A percentile compares a stretch with the other conserved stretches of the same genome.
Evolutionary conservation across 1,284 basidiomycete species (phyloP).

Genomic region (Trametes sp.): DNA sequence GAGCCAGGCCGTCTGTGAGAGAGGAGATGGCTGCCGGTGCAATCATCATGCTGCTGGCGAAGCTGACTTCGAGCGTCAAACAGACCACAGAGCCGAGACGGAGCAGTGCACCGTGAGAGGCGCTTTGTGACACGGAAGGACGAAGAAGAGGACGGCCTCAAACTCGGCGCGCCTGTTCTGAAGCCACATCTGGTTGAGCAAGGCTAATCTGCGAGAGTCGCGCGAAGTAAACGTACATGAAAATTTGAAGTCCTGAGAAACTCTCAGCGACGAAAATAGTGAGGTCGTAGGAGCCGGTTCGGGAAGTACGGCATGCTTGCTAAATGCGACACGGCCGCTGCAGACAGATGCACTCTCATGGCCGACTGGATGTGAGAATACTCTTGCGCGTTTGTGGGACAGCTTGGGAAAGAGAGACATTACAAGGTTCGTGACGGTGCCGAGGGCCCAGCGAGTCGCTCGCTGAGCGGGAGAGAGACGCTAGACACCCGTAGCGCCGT

Average conservation of each 20-base stretch:
- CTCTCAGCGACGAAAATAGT: background rate
- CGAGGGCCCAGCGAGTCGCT: no score
- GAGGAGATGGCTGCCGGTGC: background rate
- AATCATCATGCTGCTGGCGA: background rate
- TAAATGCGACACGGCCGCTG: background rate
- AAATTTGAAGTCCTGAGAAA: no score
- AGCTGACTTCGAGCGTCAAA: background rate
- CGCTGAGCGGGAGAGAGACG: no score
- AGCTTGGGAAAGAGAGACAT: no score
- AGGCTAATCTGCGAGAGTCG: background rate
- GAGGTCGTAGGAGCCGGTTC: background rate
- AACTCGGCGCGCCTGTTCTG: no score
- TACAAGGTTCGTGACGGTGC: no score
- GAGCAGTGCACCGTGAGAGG: constrained; percentile 11
- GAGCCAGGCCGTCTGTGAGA: background rate
- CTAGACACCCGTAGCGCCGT: no score
- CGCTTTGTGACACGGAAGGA: background rate
- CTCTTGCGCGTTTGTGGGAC: background rate
- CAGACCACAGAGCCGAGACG: background rate
- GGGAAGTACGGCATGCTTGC: constrained; percentile 4
- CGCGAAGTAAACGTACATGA: background rate
- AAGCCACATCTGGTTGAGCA: background rate
- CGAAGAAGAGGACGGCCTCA: background rate
- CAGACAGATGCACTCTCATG: background rate
- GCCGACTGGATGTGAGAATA: background rate